Evolutionary conservation across 2,329 filamentous ascomycete species (phyloP).

Genomic region (Alternaria atra): DNA sequence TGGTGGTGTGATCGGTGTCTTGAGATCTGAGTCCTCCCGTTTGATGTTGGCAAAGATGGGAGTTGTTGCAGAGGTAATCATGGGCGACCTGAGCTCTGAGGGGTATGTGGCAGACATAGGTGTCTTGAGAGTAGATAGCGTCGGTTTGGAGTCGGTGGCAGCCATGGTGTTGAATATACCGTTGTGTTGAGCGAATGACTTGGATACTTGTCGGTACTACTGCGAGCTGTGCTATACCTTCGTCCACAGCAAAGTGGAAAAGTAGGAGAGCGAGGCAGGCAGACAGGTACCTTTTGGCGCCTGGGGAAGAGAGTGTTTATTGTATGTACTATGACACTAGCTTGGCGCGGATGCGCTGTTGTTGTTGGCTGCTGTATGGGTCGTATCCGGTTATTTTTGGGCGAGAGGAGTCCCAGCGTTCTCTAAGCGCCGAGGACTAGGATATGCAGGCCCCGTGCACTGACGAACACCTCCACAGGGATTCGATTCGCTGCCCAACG

Average conservation of each 20-base stretch:
- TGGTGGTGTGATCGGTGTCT: conserved; percentile 91
- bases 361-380: conserved; percentile 46
- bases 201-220: conserved; percentile 28
- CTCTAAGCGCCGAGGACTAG: conserved; percentile 43
- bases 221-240: conserved; percentile 37
- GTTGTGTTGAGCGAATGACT: conserved; percentile 40
- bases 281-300: conserved; percentile 37
- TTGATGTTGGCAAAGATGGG: conserved; percentile 69
- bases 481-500: conserved; percentile 31
- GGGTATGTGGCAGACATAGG: conserved; percentile 69
- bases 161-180: conserved; percentile 45
- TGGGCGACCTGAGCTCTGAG: conserved; percentile 68
- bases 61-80: conserved; percentile 59
- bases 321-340: conserved; percentile 37
- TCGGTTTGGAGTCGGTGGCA: conserved; percentile 53
- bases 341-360: conserved; percentile 40
- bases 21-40: conserved; percentile 65
- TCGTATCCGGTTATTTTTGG: conserved; percentile 31
- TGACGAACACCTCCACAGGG: conserved; percentile 23
- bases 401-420: conserved; percentile 40
- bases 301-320: conserved; percentile 45
- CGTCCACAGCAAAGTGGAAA: conserved; percentile 39
- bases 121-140: conserved; percentile 57
- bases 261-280: conserved; percentile 38
- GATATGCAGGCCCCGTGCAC: conserved; percentile 29